Base-by-base conservation (phyloP, 2,329 filamentous ascomycete genomes). In the Myotisia sp. region DNA sequence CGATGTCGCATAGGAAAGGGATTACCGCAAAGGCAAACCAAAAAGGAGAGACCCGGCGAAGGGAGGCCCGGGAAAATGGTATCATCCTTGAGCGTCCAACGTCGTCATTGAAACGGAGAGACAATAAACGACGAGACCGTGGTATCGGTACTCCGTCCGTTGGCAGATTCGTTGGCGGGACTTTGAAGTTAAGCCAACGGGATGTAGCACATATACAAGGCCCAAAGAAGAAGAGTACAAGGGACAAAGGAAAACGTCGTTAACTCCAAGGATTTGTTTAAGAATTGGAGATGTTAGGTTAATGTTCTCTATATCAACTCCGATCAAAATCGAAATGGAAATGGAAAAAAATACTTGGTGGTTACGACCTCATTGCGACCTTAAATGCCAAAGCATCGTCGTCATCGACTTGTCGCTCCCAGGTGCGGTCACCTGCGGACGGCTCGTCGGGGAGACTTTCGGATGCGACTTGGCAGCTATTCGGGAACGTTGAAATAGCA, bases 31-130 rank as follows among this genome's bases (percentile, higher is more conserved):
- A 85, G 34, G 71, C 71, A 14, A 63, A 55, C 2, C 58, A 64
- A 18, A 73, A 71, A 39, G 86, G 94, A 54, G 62, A 69, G 8
- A 79, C 70, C 61, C 64, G 87, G 33, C 66, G 87, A 23, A 67
- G 65, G 26, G 83, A 93, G 54, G 90, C 90, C 2, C 74, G 69
- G 50, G 87, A 95, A 65, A 92, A 87, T 47, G 90, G 87, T 4
- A 76, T 95, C 46, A 75, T 95, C 31, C 63, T 95, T 21, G 90
- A 95, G 64, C 63, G 63, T 7, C 41, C 32, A 7, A 53, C 54
- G n/a, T 42, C 44, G 6, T 44, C 39, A 14, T 65, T 60, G 44
- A 44, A 48, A 26, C 54, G 51, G 34, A 49, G 47, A 4, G 54
- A 46, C 12, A 54, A 30, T 38, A 46, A 43, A 44, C 60, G 70